Evolutionary conservation across 1,139 yeast species (phyloP).

Genomic region (Kodamaea alishanica): DNA sequence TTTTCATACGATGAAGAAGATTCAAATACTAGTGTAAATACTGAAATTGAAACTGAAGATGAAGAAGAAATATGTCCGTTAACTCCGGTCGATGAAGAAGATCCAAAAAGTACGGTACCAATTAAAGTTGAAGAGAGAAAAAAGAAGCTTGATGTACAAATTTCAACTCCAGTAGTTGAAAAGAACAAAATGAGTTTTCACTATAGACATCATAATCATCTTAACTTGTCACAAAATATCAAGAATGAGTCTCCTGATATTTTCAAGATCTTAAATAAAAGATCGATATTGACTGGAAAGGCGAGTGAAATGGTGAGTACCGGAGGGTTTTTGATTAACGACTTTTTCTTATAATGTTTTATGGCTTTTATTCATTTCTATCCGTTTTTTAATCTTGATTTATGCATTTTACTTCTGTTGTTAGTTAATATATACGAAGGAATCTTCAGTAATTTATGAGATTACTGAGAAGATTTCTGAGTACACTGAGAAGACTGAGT

Average conservation of each 20-base stretch:
- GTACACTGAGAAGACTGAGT: too few species aligned
- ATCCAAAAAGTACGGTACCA: conserved; percentile 10
- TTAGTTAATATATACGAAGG: conserved; percentile 30
- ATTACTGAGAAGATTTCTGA: too few species aligned
- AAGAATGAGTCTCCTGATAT: conserved; percentile 17
- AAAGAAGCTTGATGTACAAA: conserved; percentile 1
- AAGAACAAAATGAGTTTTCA: conserved; percentile 37
- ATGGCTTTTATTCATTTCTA: not conserved
- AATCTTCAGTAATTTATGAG: too few species aligned
- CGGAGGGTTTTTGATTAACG: conserved; percentile 47
- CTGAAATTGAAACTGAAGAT: conserved; percentile 3
- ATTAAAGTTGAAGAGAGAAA: conserved; percentile 3
- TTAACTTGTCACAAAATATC: conserved; percentile 28
- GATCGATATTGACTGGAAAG: conserved; percentile 47
- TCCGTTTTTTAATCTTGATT: conserved; percentile 16
- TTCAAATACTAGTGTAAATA: not conserved
- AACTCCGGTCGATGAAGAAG: conserved; percentile 7
- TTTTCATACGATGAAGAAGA: conserved; percentile 19
- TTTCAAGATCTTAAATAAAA: conserved; percentile 38
- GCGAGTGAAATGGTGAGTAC: conserved; percentile 56
- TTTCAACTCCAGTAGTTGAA: conserved; percentile 5
- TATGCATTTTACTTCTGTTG: conserved; percentile 27
- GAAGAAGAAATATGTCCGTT: conserved; percentile 1
- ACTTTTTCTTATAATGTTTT: conserved; percentile 36
- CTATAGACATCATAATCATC: conserved; percentile 41